These are phyloP conservation scores for Astragalus membranaceus DNA, from an alignment of 306 rosid genomes.

Conservation along the genomic window DNA sequence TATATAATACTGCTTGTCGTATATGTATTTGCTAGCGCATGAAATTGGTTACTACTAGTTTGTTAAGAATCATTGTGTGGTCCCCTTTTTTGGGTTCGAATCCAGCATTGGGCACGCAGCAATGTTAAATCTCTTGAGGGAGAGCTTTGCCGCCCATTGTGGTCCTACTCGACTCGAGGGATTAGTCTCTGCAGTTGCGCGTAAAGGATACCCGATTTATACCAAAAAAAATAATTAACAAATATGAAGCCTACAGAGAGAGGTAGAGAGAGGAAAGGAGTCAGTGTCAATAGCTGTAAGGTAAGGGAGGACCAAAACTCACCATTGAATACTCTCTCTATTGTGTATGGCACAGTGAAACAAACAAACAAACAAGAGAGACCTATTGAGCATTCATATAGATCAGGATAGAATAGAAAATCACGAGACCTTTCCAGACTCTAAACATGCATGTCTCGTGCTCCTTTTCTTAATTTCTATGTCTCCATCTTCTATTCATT, in stretches of 20 bases:
- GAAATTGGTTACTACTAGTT: not conserved
- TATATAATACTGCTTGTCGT: no score
- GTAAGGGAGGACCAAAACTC: slow-evolving; percentile 32
- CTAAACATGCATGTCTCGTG: slow-evolving; percentile 34
- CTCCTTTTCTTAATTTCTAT: not conserved
- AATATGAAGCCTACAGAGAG: slow-evolving; percentile 19
- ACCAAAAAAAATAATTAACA: no score
- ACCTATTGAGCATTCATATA: slow-evolving; percentile 23
- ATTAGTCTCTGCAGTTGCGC: no score
- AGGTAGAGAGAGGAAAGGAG: slow-evolving; percentile 17
- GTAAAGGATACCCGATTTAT: no score
- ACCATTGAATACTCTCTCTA: slow-evolving; percentile 35
- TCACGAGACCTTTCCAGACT: slow-evolving; percentile 30
- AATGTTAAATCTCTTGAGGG: no score
- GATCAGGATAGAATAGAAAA: not conserved
- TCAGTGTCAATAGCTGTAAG: slow-evolving; percentile 75
- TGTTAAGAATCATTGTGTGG: slow-evolving; percentile 32
- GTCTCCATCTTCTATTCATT: not conserved
- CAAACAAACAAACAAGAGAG: not conserved
- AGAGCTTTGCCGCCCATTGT: no score
- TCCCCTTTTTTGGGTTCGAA: no score
- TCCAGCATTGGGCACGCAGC: no score
- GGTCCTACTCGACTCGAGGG: no score
- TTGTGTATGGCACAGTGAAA: slow-evolving; percentile 29
- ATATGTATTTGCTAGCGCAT: no score